These are phyloP conservation scores for Pelargonium fulgidum DNA, from an alignment of 441 rosid genomes.

Conservation along the genomic window DNA sequence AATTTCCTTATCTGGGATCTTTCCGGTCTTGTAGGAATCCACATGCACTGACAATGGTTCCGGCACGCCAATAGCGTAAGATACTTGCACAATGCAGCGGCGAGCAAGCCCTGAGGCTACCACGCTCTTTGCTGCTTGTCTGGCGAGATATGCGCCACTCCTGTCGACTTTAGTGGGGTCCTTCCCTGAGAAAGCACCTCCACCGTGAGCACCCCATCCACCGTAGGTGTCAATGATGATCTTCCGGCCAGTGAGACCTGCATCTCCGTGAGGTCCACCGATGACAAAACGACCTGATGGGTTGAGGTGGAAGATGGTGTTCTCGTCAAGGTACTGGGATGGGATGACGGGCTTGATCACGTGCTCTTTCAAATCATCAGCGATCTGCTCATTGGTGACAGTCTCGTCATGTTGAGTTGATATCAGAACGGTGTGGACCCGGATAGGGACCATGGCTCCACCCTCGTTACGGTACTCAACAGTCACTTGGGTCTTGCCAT, in stretches of 20 bases:
- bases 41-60: slow-evolving; percentile 74
- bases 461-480: slow-evolving; percentile 57
- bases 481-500: slow-evolving; percentile 77
- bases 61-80: slow-evolving; percentile 72
- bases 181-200: slow-evolving; percentile 49
- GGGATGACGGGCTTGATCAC: slow-evolving; percentile 51
- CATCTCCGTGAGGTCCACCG: slow-evolving; percentile 83
- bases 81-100: slow-evolving; percentile 63
- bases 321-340: slow-evolving; percentile 57
- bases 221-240: slow-evolving; percentile 50
- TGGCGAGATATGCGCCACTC: slow-evolving; percentile 66
- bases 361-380: slow-evolving; percentile 54
- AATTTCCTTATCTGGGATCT: slow-evolving; percentile 64
- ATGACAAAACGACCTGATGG: slow-evolving; percentile 80
- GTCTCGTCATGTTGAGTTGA: slow-evolving; percentile 79
- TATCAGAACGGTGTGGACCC: slow-evolving; percentile 72
- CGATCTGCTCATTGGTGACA: slow-evolving; percentile 65
- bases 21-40: slow-evolving; percentile 68
- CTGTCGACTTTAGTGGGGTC: slow-evolving; percentile 69
- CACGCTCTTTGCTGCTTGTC: slow-evolving; percentile 79
- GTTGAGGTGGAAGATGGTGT: slow-evolving; percentile 72
- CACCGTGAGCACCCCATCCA: slow-evolving; percentile 12
- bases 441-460: slow-evolving; percentile 65
- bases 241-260: slow-evolving; percentile 76
- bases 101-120: slow-evolving; percentile 74